Percentiles rank a stretch among this genome's conserved stretches.
These are phyloP conservation scores for Fusarium pseudoanthophilum DNA, from an alignment of 2,329 filamentous ascomycete species.

Conservation along the genomic window DNA sequence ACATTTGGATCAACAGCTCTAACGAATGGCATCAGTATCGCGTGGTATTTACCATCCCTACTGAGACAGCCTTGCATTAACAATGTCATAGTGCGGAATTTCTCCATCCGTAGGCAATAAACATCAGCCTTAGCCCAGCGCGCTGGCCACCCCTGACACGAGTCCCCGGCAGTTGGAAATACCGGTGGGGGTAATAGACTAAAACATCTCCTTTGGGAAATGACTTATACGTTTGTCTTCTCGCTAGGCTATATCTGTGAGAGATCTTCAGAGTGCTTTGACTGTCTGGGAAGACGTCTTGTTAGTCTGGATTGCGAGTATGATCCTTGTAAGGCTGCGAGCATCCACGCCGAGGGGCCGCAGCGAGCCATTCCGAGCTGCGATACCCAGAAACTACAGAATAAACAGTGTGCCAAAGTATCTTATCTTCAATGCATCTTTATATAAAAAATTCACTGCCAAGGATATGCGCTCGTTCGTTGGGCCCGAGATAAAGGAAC, in stretches of 20 bases:
- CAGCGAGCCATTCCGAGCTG: neutral
- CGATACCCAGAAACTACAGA: neutral
- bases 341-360: neutral
- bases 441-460: too few relatives aligned
- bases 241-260: slow-evolving; percentile 4
- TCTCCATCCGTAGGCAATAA: neutral
- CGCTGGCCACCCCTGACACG: neutral
- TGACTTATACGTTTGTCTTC: neutral
- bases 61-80: neutral
- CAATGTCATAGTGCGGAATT: neutral
- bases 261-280: slow-evolving; percentile 22
- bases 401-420: too few relatives aligned
- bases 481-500: too few relatives aligned
- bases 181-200: neutral
- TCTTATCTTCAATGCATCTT: too few relatives aligned
- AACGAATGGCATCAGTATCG: slow-evolving; percentile 23
- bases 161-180: slow-evolving; percentile 4
- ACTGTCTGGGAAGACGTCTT: slow-evolving; percentile 14
- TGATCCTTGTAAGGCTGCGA: slow-evolving; percentile 3
- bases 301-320: slow-evolving; percentile 37
- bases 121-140: slow-evolving; percentile 7
- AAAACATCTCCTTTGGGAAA: neutral
- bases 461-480: too few relatives aligned
- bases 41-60: slow-evolving; percentile 1
- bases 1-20: slow-evolving; percentile 26